Conservation (phyloP, 805 yeast species). For the Zygosaccharomyces kombuchaensis region DNA sequence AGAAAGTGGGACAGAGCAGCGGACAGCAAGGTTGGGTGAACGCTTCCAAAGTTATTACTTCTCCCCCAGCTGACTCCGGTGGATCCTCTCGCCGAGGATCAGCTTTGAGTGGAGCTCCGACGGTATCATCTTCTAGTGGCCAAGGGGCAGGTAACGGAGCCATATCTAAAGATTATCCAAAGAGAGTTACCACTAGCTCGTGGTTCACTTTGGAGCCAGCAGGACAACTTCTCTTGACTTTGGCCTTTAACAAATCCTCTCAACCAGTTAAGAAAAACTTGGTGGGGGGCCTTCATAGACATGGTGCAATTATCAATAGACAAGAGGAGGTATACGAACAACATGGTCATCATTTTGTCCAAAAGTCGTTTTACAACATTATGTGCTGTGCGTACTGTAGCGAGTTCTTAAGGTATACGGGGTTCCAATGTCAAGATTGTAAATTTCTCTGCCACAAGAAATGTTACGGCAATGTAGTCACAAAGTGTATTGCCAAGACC, state of each 20-base stretch:
- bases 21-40: conserved; percentile 83
- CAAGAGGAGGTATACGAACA: conserved; percentile 86
- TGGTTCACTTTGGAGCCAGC: conserved; percentile 95
- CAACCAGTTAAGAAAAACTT: conserved; percentile 42
- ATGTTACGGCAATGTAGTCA: conserved; percentile 74
- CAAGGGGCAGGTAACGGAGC: conserved; percentile 1
- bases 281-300: conserved; percentile 78
- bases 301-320: conserved; percentile 95
- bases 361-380: conserved; percentile 89
- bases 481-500: conserved; percentile 77
- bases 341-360: conserved; percentile 96
- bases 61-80: conserved; percentile 21
- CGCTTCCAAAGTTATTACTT: conserved; percentile 51
- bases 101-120: conserved; percentile 16
- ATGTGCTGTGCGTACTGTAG: conserved; percentile 98
- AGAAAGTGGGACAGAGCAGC: conserved; percentile 69
- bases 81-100: conserved; percentile 12
- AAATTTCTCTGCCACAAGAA: conserved; percentile 74
- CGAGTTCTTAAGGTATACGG: conserved; percentile 84
- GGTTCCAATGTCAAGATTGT: conserved; percentile 83
- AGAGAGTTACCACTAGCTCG: conserved; percentile 50
- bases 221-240: conserved; percentile 76
- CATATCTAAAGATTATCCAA: conserved; percentile 3
- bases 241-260: conserved; percentile 73
- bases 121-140: conserved; percentile 4